Conservation (phyloP, 2,329 filamentous ascomycete species). For the Chalaropsis ovoidea region DNA sequence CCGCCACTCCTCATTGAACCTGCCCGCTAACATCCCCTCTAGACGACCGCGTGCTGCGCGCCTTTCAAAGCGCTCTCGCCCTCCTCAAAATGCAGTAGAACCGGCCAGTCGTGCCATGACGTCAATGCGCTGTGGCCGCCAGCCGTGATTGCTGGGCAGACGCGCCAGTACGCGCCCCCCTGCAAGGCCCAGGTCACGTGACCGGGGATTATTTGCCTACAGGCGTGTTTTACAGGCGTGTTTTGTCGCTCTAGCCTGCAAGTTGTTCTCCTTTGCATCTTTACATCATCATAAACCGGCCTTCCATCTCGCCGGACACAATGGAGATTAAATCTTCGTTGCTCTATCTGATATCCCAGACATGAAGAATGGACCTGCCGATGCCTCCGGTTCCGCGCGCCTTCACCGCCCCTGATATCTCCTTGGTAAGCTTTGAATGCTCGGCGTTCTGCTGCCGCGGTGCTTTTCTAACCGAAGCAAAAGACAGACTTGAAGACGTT, state of each 20-base stretch:
- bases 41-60: constrained; percentile 45
- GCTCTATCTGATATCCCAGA: not conserved
- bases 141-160: not conserved
- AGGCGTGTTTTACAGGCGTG: not conserved
- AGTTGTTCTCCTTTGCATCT: not conserved
- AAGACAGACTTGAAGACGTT: constrained; percentile 18
- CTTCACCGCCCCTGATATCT: not conserved
- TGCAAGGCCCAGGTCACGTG: not conserved
- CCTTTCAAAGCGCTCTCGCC: constrained; percentile 52
- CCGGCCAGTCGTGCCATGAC: not conserved
- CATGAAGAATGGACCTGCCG: constrained; percentile 8
- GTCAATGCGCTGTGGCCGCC: not conserved
- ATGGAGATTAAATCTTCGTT: not conserved
- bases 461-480: not conserved
- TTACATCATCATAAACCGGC: too few relatives aligned
- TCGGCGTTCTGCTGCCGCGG: not conserved
- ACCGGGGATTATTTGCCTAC: not conserved
- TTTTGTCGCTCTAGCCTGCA: not conserved
- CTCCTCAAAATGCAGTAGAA: constrained; percentile 36
- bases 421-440: not conserved
- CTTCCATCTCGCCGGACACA: not conserved
- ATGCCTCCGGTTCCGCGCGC: not conserved
- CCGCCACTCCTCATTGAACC: not conserved
- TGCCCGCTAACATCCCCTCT: not conserved
- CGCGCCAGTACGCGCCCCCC: not conserved